Percentiles rank a stretch among this genome's conserved stretches.
phyloP scores from a whole-genome alignment of 176 grass and related monocot genomes.

The Metroxylon sagu region DNA sequence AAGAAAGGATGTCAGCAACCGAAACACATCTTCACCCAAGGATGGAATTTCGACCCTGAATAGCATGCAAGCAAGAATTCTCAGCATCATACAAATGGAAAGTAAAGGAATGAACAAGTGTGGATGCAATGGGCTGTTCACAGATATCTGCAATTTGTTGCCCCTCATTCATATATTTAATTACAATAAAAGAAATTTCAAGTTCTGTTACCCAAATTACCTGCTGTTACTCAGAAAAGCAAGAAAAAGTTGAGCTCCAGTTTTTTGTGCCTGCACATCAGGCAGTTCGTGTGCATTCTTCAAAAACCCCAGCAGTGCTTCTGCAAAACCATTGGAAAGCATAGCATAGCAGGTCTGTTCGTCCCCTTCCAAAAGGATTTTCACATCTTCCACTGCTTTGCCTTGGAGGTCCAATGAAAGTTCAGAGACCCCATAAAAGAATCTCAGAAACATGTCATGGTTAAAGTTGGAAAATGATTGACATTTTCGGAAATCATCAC shows the following conservation, averaged over 20 bases:
- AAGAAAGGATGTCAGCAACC: constrained; percentile 50
- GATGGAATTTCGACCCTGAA: constrained; percentile 42
- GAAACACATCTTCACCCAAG: constrained; percentile 44
- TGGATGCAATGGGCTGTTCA: too few species aligned
- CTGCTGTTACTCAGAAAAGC: constrained; percentile 53
- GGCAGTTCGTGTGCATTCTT: constrained; percentile 32
- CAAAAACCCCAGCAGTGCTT: constrained; percentile 68
- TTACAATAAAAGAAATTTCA: too few species aligned
- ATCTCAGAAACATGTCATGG: constrained; percentile 65
- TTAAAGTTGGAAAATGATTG: constrained; percentile 61
- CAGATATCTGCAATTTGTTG: too few species aligned
- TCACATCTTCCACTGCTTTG: constrained; percentile 62
- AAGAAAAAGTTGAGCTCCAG: constrained; percentile 55
- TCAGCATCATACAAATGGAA: background rate
- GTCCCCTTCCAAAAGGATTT: constrained; percentile 51
- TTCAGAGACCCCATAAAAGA: constrained; percentile 55
- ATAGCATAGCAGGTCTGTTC: constrained; percentile 45
- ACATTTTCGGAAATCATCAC: constrained; percentile 56
- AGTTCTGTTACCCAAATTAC: constrained; percentile 19
- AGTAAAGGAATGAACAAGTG: too few species aligned
- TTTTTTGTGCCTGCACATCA: constrained; percentile 39
- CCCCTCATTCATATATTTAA: too few species aligned
- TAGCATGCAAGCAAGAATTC: background rate
- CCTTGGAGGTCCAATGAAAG: constrained; percentile 53
- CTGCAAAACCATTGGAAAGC: constrained; percentile 71